Conservation (phyloP, 306 rosid species). For the Crotalaria pallida region DNA sequence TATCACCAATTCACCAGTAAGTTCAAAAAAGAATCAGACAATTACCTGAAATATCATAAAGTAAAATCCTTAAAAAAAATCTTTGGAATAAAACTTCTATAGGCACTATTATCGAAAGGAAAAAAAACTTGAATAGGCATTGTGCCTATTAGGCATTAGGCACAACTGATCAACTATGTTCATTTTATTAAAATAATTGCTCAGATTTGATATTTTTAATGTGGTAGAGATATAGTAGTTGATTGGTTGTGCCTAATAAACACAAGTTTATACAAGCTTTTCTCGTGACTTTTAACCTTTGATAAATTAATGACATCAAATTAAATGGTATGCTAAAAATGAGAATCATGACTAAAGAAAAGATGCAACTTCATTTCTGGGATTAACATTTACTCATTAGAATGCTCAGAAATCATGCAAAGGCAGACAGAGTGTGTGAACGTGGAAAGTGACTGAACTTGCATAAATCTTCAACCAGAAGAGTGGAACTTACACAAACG, state of each 20-base stretch:
- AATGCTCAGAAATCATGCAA: constrained; percentile 2
- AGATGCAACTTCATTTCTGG: background rate
- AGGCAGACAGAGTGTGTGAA: background rate
- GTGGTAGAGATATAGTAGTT: too few relatives aligned
- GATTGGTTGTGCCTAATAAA: too few relatives aligned
- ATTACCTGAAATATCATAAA: background rate
- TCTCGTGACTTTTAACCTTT: background rate
- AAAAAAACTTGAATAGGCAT: too few relatives aligned
- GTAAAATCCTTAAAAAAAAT: too few relatives aligned
- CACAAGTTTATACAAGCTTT: too few relatives aligned
- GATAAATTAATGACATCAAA: background rate
- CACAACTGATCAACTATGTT: too few relatives aligned
- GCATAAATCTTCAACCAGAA: background rate
- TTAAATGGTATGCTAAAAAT: background rate
- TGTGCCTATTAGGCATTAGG: too few relatives aligned
- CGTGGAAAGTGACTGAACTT: background rate
- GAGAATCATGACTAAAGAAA: background rate
- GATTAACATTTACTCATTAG: background rate
- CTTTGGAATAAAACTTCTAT: too few relatives aligned
- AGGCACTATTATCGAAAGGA: too few relatives aligned
- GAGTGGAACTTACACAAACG: background rate
- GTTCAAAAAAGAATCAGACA: background rate
- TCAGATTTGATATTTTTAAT: too few relatives aligned
- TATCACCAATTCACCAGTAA: background rate
- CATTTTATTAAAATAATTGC: too few relatives aligned